Evolutionary conservation across 352 stramenopile genomes (phyloP), one percentile per base, ranked within the genome.

Genomic region (Labyrinthula sp.): DNA sequence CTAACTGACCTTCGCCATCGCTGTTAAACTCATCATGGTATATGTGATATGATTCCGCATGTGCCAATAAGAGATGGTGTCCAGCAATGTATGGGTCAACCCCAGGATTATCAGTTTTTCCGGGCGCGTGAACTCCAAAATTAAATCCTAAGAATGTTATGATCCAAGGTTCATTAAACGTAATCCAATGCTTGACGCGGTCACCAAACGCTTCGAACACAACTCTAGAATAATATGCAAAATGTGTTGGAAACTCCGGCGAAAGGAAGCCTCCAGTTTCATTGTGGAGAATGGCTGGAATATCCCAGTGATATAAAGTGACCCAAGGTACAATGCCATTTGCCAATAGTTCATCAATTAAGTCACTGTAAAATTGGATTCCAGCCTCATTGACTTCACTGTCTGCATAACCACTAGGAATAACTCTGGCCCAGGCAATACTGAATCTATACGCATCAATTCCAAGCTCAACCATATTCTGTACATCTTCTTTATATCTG

Each of bases 291-390:
- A 64, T 58, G 18, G 79, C 60, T 4, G 84, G 84, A 8, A 94
- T 49, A 61, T 93, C 83, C 83, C 83, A 93, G 61, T 95, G 83
- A 58, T 89, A 94, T 2, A 95, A 56, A 14, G 82, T 94, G 14
- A 92, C 54, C 25, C 84, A 72, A n/a, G 84, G 80, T 33, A 70
- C 66, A 47, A 93, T 91, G 52, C 58, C 65, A 23, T 69, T 60
- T 1, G 38, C 56, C 3, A 69, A 30, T 1, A 94, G 62, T 22
- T 66, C 59, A 58, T 93, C 71, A 43, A 93, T 75, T 0, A 95
- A 29, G 10, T 65, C 54, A 56, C 88, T 74, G 66, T 95, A 95
- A 67, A 92, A 92, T 0, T 61, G 62, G 29, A 95, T 66, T 6
- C 82, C 82, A 9, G 66, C 55, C 29, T 70, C 58, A 65, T 93